A percentile compares a stretch with the other conserved stretches of the same genome.
These are phyloP conservation scores for Monascus ruber DNA, from an alignment of 2,329 filamentous ascomycete species.

Conservation along the genomic window DNA sequence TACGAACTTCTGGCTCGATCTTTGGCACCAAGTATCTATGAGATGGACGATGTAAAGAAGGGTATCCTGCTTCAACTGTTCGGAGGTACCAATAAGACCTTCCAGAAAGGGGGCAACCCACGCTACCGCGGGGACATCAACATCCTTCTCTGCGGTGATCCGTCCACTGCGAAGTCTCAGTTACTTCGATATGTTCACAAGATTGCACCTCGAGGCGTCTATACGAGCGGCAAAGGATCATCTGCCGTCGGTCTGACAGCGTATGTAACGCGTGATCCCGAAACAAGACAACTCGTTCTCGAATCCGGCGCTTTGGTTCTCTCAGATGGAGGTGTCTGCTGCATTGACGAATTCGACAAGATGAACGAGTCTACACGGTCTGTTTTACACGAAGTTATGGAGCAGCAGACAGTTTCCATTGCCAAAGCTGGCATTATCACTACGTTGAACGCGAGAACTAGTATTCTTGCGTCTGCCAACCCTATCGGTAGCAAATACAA, in stretches of 20 bases:
- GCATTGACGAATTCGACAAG: slow-evolving; percentile 71
- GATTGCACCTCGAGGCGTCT: slow-evolving; percentile 80
- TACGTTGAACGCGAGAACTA: slow-evolving; percentile 88
- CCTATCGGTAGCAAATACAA: slow-evolving; percentile 98
- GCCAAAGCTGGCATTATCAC: slow-evolving; percentile 71
- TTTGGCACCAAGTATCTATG: slow-evolving; percentile 87
- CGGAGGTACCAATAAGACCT: slow-evolving; percentile 94
- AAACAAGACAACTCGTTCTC: slow-evolving; percentile 61
- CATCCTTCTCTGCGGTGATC: slow-evolving; percentile 89
- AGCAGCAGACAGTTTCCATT: slow-evolving; percentile 68
- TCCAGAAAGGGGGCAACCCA: slow-evolving; percentile 89
- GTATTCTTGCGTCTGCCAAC: slow-evolving; percentile 92
- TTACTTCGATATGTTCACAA: slow-evolving; percentile 91
- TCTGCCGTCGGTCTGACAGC: slow-evolving; percentile 66
- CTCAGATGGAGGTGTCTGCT: slow-evolving; percentile 65
- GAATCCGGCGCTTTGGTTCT: slow-evolving; percentile 64
- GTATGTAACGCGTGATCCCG: slow-evolving; percentile 65
- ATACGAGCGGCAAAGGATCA: slow-evolving; percentile 65
- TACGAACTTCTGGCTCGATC: slow-evolving; percentile 89
- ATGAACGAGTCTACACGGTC: slow-evolving; percentile 66
- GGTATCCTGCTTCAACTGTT: slow-evolving; percentile 94
- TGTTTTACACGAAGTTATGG: slow-evolving; percentile 70
- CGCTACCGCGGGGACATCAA: slow-evolving; percentile 98
- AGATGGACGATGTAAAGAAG: slow-evolving; percentile 98
- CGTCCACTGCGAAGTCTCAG: slow-evolving; percentile 93